These are phyloP conservation scores for Paraleonurus japonicus DNA, from an alignment of 257 asterid species.

Conservation along the genomic window DNA sequence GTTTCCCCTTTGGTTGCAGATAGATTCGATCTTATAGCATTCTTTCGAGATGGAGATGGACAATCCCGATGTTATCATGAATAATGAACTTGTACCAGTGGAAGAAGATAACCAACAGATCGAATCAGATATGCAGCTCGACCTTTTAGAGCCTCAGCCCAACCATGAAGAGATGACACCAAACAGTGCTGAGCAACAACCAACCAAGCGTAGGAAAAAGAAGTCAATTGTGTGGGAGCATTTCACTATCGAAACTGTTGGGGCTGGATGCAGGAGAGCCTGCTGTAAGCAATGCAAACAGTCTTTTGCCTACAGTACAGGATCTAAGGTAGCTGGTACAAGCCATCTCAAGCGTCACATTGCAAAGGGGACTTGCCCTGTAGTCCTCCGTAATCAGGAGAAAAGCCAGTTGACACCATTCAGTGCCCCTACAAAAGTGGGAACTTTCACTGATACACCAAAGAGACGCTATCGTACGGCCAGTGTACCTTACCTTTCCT, in stretches of 20 bases:
- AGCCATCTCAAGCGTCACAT: conserved; percentile 99
- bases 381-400: conserved; percentile 65
- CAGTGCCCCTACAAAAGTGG: conserved; percentile 73
- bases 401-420: conserved; percentile 48
- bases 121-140: conserved; percentile 49
- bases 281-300: conserved; percentile 97
- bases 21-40: not conserved
- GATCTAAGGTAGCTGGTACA: conserved; percentile 93
- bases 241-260: conserved; percentile 79
- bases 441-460: conserved; percentile 53
- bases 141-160: conserved; percentile 34
- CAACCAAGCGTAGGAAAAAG: conserved; percentile 75
- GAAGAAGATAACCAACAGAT: conserved; percentile 53
- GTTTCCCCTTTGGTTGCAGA: conserved; percentile 23
- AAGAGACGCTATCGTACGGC: conserved; percentile 71
- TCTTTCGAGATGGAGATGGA: conserved; percentile 45
- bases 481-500: conserved; percentile 49
- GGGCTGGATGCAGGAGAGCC: conserved; percentile 80
- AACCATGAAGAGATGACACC: conserved; percentile 38
- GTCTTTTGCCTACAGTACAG: conserved; percentile 95
- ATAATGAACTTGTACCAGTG: conserved; percentile 53
- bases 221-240: conserved; percentile 97
- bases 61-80: conserved; percentile 29
- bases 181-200: conserved; percentile 33
- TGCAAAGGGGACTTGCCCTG: conserved; percentile 89